Evolutionary conservation across 306 rosid genomes (phyloP).

Genomic region (Sphenostylis stenocarpa): DNA sequence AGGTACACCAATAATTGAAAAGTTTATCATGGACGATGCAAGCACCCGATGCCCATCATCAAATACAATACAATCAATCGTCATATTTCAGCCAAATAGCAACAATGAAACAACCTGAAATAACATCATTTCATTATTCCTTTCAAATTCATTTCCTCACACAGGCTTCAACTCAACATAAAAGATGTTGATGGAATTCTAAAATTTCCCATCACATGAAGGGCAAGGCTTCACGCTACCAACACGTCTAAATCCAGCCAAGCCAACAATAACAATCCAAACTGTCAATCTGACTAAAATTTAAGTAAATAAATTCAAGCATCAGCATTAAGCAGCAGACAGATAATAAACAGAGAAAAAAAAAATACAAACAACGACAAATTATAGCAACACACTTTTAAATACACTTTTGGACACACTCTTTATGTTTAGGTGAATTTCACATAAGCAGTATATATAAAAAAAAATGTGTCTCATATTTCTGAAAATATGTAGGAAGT

Average conservation of each 20-base stretch:
- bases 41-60: not conserved
- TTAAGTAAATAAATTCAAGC: slow-evolving; percentile 22
- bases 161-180: not conserved
- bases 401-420: not conserved
- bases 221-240: not conserved
- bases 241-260: not conserved
- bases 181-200: not conserved
- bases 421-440: not conserved
- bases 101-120: slow-evolving; percentile 22
- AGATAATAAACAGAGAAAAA: not conserved
- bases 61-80: slow-evolving; percentile 21
- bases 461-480: not conserved
- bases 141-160: slow-evolving; percentile 3
- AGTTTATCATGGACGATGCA: not conserved
- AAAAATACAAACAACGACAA: not conserved
- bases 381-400: not conserved
- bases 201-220: slow-evolving; percentile 4
- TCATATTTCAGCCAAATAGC: slow-evolving; percentile 10
- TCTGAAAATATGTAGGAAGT: not conserved
- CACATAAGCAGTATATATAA: not conserved
- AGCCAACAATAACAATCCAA: not conserved
- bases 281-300: not conserved
- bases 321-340: slow-evolving; percentile 12
- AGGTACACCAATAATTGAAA: not conserved
- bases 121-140: slow-evolving; percentile 10